These are phyloP conservation scores for Alternaria infectoria DNA, from an alignment of 2,329 filamentous ascomycete species.

Conservation along the genomic window DNA sequence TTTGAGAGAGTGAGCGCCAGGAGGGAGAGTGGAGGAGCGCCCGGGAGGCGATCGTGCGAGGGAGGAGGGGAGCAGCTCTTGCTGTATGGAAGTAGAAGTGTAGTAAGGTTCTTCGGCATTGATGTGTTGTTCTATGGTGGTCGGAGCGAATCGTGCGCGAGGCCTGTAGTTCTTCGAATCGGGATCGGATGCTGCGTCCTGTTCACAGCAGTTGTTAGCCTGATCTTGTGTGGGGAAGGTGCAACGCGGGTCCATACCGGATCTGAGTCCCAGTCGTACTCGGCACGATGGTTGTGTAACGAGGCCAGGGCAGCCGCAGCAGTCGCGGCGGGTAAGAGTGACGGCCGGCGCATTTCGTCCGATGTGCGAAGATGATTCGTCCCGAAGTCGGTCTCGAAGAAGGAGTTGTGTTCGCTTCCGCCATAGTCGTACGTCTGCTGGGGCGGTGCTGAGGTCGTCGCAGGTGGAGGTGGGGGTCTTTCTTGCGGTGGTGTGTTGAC, in stretches of 20 bases:
- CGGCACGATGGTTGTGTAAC: slow-evolving; percentile 79
- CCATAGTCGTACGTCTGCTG: slow-evolving; percentile 53
- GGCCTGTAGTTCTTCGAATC: slow-evolving; percentile 48
- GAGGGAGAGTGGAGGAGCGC: slow-evolving; percentile 85
- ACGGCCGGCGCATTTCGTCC: slow-evolving; percentile 72
- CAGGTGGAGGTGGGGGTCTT: slow-evolving; percentile 60
- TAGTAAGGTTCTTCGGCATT: slow-evolving; percentile 56
- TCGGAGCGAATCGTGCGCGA: slow-evolving; percentile 49
- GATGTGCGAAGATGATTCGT: slow-evolving; percentile 70
- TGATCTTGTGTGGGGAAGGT: slow-evolving; percentile 10
- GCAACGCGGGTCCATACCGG: slow-evolving; percentile 35
- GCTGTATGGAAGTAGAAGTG: slow-evolving; percentile 63
- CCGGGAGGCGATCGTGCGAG: slow-evolving; percentile 81
- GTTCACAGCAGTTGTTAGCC: slow-evolving; percentile 30
- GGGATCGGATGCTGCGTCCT: slow-evolving; percentile 48
- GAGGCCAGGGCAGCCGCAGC: slow-evolving; percentile 88
- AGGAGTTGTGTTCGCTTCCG: slow-evolving; percentile 66
- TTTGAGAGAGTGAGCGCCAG: slow-evolving; percentile 76
- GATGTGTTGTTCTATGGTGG: slow-evolving; percentile 72
- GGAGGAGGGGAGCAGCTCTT: slow-evolving; percentile 83
- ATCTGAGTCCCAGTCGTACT: slow-evolving; percentile 57
- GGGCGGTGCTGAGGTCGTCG: slow-evolving; percentile 46
- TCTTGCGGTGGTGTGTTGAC: slow-evolving; percentile 86
- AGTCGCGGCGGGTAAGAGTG: slow-evolving; percentile 70
- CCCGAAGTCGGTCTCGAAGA: slow-evolving; percentile 70